phyloP scores from a whole-genome alignment of 768 basidiomycete genomes.

The Lactifluus rugatus region DNA sequence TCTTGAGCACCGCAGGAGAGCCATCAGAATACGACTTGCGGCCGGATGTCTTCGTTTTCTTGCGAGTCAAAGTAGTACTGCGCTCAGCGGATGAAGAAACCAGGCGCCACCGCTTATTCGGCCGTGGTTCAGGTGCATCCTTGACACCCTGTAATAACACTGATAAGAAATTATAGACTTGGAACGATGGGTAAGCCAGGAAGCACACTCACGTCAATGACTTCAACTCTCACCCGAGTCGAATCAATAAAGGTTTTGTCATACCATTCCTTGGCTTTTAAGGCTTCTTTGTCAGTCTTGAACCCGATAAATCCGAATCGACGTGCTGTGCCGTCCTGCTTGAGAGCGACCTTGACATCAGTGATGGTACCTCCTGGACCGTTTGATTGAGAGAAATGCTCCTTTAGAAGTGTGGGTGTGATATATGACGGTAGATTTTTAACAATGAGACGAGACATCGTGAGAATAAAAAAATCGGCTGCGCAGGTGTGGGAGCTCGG shows the following conservation, averaged over 20 bases:
- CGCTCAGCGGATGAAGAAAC: slow-evolving; percentile 26
- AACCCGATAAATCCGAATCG: slow-evolving; percentile 92
- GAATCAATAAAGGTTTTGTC: slow-evolving; percentile 78
- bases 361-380: slow-evolving; percentile 66
- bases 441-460: slow-evolving; percentile 76
- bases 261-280: slow-evolving; percentile 70
- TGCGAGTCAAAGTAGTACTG: slow-evolving; percentile 18
- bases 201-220: slow-evolving; percentile 57
- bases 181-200: background rate
- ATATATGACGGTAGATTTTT: slow-evolving; percentile 71
- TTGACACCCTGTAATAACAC: slow-evolving; percentile 45
- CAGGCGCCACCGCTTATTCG: slow-evolving; percentile 58
- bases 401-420: slow-evolving; percentile 51
- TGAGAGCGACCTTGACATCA: slow-evolving; percentile 73
- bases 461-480: background rate
- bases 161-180: background rate
- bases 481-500: background rate
- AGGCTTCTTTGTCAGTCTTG: slow-evolving; percentile 69
- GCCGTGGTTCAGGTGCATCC: slow-evolving; percentile 56
- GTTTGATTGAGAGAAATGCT: slow-evolving; percentile 52
- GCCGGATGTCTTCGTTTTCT: slow-evolving; percentile 1
- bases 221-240: slow-evolving; percentile 59
- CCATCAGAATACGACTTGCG: slow-evolving; percentile 6
- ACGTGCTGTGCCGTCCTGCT: slow-evolving; percentile 68
- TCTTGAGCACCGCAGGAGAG: slow-evolving; percentile 12